Percentiles rank a stretch among this genome's conserved stretches.
phyloP scores from a whole-genome alignment of 345 rosid genomes.

The Populus ilicifolia region DNA sequence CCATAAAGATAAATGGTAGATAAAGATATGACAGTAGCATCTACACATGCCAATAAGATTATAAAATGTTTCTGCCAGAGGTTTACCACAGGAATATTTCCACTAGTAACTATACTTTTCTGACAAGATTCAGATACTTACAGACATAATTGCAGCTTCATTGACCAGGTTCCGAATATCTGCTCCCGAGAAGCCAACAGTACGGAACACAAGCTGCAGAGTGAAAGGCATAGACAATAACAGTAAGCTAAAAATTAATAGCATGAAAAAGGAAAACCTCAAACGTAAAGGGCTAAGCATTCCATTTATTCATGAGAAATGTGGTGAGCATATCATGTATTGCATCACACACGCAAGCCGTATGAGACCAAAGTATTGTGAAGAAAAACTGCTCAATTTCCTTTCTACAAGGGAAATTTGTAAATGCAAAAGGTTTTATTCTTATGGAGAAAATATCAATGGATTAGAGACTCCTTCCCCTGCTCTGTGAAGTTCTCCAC shows the following conservation, averaged over 20 bases:
- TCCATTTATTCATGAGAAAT: background rate
- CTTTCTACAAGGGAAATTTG: background rate
- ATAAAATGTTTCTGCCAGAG: background rate
- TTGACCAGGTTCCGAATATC: constrained; percentile 94
- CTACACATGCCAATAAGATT: background rate
- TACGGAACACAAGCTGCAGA: constrained; percentile 85
- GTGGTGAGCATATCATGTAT: background rate
- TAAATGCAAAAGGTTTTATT: background rate
- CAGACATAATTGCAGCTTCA: constrained; percentile 97
- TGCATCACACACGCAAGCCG: background rate
- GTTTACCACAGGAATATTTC: background rate
- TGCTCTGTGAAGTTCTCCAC: too few relatives aligned
- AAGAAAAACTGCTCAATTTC: background rate
- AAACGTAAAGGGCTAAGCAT: background rate
- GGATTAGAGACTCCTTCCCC: too few relatives aligned
- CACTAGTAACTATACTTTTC: background rate
- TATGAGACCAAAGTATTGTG: background rate
- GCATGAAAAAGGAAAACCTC: background rate
- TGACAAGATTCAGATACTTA: constrained; percentile 37
- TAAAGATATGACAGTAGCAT: background rate
- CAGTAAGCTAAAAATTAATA: constrained; percentile 4
- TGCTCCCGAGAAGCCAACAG: constrained; percentile 95
- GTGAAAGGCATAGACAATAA: constrained; percentile 1
- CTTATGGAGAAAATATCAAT: background rate
- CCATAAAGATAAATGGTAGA: background rate